Evolutionary conservation across 1,139 yeast genomes (phyloP), one percentile per base, ranked within the genome.

Genomic region (Pneumocystis jirovecii): DNA sequence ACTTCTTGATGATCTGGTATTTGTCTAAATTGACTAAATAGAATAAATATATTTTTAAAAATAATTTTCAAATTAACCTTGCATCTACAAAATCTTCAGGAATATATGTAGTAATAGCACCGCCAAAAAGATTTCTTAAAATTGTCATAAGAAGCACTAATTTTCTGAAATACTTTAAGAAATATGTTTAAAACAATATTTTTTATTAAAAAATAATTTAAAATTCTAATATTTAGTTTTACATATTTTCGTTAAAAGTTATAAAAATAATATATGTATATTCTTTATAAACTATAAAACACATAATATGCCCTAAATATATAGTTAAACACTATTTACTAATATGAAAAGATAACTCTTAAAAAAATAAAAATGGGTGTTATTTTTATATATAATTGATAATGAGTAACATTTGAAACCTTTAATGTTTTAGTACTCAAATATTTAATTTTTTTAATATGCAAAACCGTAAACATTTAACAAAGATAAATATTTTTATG

Each of bases 1-100:
- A 60, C 61, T 60, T 60, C 61, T 60, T 60, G 61, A 25, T 60
- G 44, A 31, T 60, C 61, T 39, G 61, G 61, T 39, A 42, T 60
- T 42, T 60, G 37, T 21, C 61, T 39, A 10, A 60, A 60, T 15
- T 39, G 31, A 29, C 61, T 60, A 25, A 21, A 3, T n/a, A 25
- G 17, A 39, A 25, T 60, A 25, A 60, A 31, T 39, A 21, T 25
- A 39, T 21, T 29, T 60, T 39, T 12, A 39, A 59, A 25, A 12
- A 39, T 39, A 29, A 10, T 10, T 10, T 25, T 25, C 25, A 15
- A 25, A 50, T 25, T 50, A 50, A 60, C 61, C 61, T 60, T 19
- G 45, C 61, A 60, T 60, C 61, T 39, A 60, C 31, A 31, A 60
- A 60, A 29, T 42, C 45, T 3, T 21, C 10, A 39, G 61, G 61